These are phyloP conservation scores for Tausonia pullulans DNA, from an alignment of 1,284 basidiomycete genomes.

Conservation along the genomic window DNA sequence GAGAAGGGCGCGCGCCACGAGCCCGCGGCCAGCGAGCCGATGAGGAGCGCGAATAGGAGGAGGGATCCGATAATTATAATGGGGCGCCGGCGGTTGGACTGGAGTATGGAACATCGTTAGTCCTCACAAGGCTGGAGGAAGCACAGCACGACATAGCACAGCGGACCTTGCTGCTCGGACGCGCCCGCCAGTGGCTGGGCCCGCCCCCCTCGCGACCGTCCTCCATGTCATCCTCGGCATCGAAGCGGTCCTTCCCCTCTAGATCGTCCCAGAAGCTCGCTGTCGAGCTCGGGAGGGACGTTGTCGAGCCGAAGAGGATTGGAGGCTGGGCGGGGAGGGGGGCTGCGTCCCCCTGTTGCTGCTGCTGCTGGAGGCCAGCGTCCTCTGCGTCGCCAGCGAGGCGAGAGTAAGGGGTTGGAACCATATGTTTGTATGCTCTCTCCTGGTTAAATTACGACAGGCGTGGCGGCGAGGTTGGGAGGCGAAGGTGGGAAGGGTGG, in stretches of 20 bases:
- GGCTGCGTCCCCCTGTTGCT: too few relatives aligned
- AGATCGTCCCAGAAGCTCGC: neutral
- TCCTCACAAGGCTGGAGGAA: neutral
- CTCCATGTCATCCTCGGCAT: neutral
- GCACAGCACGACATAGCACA: neutral
- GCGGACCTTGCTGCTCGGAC: neutral
- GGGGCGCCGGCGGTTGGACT: neutral
- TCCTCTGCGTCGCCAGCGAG: neutral
- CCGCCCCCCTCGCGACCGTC: neutral
- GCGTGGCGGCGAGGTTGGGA: too few relatives aligned
- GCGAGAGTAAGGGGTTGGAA: neutral
- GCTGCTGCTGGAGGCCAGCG: neutral
- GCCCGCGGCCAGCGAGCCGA: conserved; percentile 60
- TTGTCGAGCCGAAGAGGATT: neutral
- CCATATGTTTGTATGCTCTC: neutral
- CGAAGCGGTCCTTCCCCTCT: conserved; percentile 4
- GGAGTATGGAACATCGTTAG: neutral
- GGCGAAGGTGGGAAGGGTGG: too few relatives aligned
- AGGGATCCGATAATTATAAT: conserved; percentile 38
- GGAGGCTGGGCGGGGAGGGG: neutral
- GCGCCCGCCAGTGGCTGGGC: neutral
- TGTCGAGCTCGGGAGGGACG: neutral
- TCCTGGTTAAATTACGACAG: too few relatives aligned
- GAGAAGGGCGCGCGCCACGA: conserved; percentile 47
- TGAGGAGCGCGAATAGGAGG: conserved; percentile 46